A percentile compares a stretch with the other conserved stretches of the same genome.
phyloP scores from a whole-genome alignment of 108 stramenopile species.

The Cylindrotheca closterium region DNA sequence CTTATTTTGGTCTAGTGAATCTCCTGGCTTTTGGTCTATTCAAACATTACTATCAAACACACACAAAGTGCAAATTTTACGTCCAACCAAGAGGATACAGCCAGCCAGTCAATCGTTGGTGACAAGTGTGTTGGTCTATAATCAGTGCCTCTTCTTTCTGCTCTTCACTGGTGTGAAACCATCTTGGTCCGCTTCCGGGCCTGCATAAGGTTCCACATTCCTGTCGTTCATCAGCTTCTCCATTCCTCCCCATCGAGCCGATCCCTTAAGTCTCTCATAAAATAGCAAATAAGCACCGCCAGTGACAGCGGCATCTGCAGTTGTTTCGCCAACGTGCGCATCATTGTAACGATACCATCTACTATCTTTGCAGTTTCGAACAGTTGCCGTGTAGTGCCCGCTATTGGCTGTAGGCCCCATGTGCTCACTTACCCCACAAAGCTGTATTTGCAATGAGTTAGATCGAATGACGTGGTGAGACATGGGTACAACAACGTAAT shows the following conservation, averaged over 20 bases:
- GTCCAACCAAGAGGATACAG: too few species aligned
- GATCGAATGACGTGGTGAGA: too few species aligned
- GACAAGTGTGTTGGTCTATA: not conserved
- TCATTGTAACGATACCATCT: slow-evolving; percentile 86
- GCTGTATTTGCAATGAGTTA: slow-evolving; percentile 12
- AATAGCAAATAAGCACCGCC: slow-evolving; percentile 82
- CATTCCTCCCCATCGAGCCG: slow-evolving; percentile 77
- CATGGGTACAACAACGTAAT: too few species aligned
- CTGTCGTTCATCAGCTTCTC: slow-evolving; percentile 56
- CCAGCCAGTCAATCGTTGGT: too few species aligned
- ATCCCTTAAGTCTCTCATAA: slow-evolving; percentile 67
- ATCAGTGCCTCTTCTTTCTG: slow-evolving; percentile 16
- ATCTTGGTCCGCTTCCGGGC: slow-evolving; percentile 41
- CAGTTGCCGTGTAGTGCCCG: slow-evolving; percentile 89
- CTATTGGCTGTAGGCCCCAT: slow-evolving; percentile 74
- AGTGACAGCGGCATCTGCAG: slow-evolving; percentile 73
- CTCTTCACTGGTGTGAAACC: slow-evolving; percentile 52
- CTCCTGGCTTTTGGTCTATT: not conserved
- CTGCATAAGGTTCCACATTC: slow-evolving; percentile 40
- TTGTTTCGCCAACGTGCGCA: slow-evolving; percentile 69
- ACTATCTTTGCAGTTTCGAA: slow-evolving; percentile 70
- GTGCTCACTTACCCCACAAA: slow-evolving; percentile 84
- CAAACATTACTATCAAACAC: not conserved
- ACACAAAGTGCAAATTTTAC: not conserved
- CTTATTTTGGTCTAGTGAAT: not conserved